Conservation (phyloP, 1,284 basidiomycete genomes). For the Takashimella koratensis region DNA sequence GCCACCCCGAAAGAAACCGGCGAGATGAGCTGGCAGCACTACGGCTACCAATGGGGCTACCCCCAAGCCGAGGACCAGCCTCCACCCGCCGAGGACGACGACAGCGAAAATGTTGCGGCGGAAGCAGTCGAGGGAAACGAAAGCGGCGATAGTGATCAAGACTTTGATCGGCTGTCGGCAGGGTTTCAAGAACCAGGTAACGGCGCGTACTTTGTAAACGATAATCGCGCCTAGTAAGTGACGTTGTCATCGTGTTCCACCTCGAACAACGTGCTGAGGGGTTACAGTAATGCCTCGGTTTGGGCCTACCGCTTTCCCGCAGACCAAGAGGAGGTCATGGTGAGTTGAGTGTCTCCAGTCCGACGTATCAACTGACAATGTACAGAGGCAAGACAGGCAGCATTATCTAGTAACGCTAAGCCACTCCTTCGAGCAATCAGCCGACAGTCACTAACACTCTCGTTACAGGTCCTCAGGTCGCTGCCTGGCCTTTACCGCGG, state of each 20-base stretch:
- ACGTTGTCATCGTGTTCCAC: background rate
- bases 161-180: background rate
- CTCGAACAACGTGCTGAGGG: background rate
- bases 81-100: too few species aligned
- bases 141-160: too few species aligned
- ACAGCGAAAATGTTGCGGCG: too few species aligned
- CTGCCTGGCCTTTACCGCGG: slow-evolving; percentile 19
- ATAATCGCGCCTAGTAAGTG: slow-evolving; percentile 6
- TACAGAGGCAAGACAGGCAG: slow-evolving; percentile 16
- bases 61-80: too few species aligned
- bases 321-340: slow-evolving; percentile 19
- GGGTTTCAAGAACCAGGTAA: background rate
- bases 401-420: slow-evolving; percentile 20
- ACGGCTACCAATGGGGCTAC: background rate
- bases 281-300: slow-evolving; percentile 9
- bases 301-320: slow-evolving; percentile 20
- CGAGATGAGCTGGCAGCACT: background rate
- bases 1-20: too few species aligned
- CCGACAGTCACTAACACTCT: too few species aligned
- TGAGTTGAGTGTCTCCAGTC: slow-evolving; percentile 1
- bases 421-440: too few species aligned
- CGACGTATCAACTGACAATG: background rate
- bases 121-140: too few species aligned
- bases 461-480: background rate
- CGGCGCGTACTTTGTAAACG: background rate